These are phyloP conservation scores for Phytophthora podocarpi DNA, from an alignment of 352 stramenopile species.

Conservation along the genomic window DNA sequence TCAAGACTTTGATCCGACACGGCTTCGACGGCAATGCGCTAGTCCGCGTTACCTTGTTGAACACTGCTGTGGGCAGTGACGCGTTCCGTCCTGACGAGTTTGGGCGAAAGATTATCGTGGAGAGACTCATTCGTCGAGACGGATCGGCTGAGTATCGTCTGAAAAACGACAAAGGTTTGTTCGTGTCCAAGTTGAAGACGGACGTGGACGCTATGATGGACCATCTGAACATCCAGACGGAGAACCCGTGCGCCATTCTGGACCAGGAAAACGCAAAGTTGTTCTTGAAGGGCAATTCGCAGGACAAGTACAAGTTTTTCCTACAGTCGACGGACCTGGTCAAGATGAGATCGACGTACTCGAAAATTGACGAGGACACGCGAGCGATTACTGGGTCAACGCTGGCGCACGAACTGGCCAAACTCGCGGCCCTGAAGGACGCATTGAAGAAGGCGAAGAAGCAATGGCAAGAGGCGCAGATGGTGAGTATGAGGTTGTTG, in stretches of 20 bases:
- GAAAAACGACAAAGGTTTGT: slow-evolving; percentile 56
- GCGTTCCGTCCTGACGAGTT: slow-evolving; percentile 92
- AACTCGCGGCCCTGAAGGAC: slow-evolving; percentile 6
- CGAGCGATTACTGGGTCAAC: slow-evolving; percentile 57
- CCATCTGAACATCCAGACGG: slow-evolving; percentile 94
- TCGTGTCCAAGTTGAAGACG: slow-evolving; percentile 89
- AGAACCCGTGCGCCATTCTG: slow-evolving; percentile 97
- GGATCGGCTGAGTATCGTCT: slow-evolving; percentile 79
- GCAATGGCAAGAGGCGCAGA: slow-evolving; percentile 71
- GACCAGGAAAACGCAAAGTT: slow-evolving; percentile 99
- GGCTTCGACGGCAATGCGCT: slow-evolving; percentile 86
- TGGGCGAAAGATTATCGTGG: slow-evolving; percentile 93
- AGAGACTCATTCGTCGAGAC: slow-evolving; percentile 89
- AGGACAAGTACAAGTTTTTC: slow-evolving; percentile 98
- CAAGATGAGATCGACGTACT: slow-evolving; percentile 87
- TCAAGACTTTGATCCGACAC: slow-evolving; percentile 96
- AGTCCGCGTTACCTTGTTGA: slow-evolving; percentile 93
- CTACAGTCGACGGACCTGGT: slow-evolving; percentile 95
- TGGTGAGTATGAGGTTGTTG: too few relatives aligned
- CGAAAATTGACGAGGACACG: slow-evolving; percentile 86
- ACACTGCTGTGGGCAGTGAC: slow-evolving; percentile 87
- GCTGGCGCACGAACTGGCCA: slow-evolving; percentile 43
- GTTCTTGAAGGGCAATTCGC: slow-evolving; percentile 94
- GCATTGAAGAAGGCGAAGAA: slow-evolving; percentile 59
- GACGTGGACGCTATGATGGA: slow-evolving; percentile 95